Evolutionary conservation across 139 green algal genomes (phyloP).

Genomic region (Zygnema cylindricum): DNA sequence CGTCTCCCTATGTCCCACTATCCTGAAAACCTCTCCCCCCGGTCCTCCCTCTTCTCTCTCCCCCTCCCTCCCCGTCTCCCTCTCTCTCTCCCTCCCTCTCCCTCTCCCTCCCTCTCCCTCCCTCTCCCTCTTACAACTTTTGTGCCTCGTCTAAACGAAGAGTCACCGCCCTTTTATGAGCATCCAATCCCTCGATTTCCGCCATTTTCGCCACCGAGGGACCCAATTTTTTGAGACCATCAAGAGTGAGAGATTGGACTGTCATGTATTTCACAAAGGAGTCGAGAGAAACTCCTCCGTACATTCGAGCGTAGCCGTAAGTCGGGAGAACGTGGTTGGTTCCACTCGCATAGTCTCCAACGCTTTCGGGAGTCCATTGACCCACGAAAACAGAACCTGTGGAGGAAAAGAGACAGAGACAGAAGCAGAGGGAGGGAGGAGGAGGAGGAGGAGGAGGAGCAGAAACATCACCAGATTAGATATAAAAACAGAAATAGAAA

Average conservation of each 20-base stretch:
- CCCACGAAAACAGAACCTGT: slow-evolving; percentile 92
- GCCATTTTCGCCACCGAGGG: slow-evolving; percentile 94
- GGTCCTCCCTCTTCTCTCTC: too few relatives aligned
- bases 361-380: slow-evolving; percentile 91
- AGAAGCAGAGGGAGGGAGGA: neutral
- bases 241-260: slow-evolving; percentile 81
- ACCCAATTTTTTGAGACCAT: slow-evolving; percentile 83
- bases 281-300: slow-evolving; percentile 93
- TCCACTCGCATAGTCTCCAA: slow-evolving; percentile 97
- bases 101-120: too few relatives aligned
- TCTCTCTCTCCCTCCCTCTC: too few relatives aligned
- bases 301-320: slow-evolving; percentile 98
- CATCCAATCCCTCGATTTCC: slow-evolving; percentile 91
- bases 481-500: too few relatives aligned
- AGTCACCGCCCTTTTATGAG: slow-evolving; percentile 91
- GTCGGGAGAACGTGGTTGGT: slow-evolving; percentile 98
- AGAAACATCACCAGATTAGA: too few relatives aligned
- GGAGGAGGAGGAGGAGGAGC: too few relatives aligned
- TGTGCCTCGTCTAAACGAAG: slow-evolving; percentile 72
- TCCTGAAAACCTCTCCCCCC: too few relatives aligned
- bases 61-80: too few relatives aligned
- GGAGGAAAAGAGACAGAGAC: slow-evolving; percentile 12
- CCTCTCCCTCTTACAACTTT: too few relatives aligned
- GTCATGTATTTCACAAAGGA: slow-evolving; percentile 98
- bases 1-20: too few relatives aligned